Base-by-base conservation (phyloP, 371 early-diverging fungal genomes). In the Gilbertella persicaria region DNA sequence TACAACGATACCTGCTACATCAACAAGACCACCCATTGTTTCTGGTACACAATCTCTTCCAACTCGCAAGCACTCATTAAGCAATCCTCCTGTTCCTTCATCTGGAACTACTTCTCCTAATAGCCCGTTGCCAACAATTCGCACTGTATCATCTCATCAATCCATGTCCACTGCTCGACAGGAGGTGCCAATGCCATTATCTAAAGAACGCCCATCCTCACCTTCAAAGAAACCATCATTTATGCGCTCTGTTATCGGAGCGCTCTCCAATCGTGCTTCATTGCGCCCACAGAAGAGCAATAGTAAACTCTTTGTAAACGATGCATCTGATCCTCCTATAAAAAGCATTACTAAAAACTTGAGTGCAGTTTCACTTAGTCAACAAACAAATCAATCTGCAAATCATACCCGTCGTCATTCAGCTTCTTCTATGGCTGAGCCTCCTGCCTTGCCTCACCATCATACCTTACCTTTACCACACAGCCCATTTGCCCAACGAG, bases 181-280 rank as follows among this genome's bases (percentile, higher is more conserved):
- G 19, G 30, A 46, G 19, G 35, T 13, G 30, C 23, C 46, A 13
- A 13, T 46, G 5, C 35, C 46, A 13, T 5, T 35, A 21, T 17
- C 13, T 3, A 38, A 38, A 7, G 19, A 38, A 14, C 8, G 16
- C 4, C 2, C 17, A 3, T 3, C n/a, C 8, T 8, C 38, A 16
- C 38, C 49, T 26, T 12, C 44, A 10, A 52, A 55, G 17, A 57
- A 50, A 23, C 23, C 33, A 14, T 57, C 57, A 2, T 57, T 57
- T 24, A 57, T 57, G 57, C 50, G 57, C 17, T 57, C 57, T 14
- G 50, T 57, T 0, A 36, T 57, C 12, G 25, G 50, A 14, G 44
- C 44, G n/a, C 37, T 48, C 1, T 35, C 43, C 9, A 30, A 30
- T 5, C 43, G 53, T 14, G 30, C 44, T 20, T 52, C 53, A 2